Evolutionary conservation across 768 basidiomycete genomes (phyloP).

Genomic region (Wakefieldia striispora): DNA sequence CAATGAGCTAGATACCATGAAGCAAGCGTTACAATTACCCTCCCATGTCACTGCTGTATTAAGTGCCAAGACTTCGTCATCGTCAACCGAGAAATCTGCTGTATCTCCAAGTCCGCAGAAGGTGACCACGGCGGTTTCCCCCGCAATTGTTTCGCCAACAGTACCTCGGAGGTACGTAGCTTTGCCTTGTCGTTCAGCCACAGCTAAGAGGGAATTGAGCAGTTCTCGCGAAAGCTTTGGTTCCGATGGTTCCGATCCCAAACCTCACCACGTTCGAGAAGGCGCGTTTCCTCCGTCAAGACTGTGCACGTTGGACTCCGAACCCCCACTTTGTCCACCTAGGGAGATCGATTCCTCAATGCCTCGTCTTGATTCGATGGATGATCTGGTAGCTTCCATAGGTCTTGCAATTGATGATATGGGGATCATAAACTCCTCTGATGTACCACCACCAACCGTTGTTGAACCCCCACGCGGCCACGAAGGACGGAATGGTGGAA

Average conservation of each 20-base stretch:
- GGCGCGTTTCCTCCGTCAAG: conserved; percentile 61
- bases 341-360: conserved; percentile 17
- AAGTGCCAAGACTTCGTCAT: conserved; percentile 17
- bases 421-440: conserved; percentile 32
- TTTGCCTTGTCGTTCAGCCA: background rate
- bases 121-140: background rate
- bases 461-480: conserved; percentile 38
- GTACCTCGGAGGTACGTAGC: conserved; percentile 19
- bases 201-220: background rate
- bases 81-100: conserved; percentile 17
- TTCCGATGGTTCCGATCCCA: conserved; percentile 8
- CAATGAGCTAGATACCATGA: conserved; percentile 55
- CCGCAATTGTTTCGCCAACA: conserved; percentile 1
- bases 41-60: conserved; percentile 50
- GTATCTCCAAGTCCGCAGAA: conserved; percentile 31
- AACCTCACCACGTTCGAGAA: conserved; percentile 47
- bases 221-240: conserved; percentile 27
- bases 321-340: conserved; percentile 10
- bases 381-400: conserved; percentile 37
- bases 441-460: conserved; percentile 39
- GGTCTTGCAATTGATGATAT: conserved; percentile 40
- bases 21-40: conserved; percentile 59
- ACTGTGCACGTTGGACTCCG: conserved; percentile 26
- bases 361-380: conserved; percentile 33
- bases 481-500: conserved; percentile 26